These are phyloP conservation scores for Tylopilus sp. DNA, from an alignment of 768 basidiomycete species.

Conservation along the genomic window DNA sequence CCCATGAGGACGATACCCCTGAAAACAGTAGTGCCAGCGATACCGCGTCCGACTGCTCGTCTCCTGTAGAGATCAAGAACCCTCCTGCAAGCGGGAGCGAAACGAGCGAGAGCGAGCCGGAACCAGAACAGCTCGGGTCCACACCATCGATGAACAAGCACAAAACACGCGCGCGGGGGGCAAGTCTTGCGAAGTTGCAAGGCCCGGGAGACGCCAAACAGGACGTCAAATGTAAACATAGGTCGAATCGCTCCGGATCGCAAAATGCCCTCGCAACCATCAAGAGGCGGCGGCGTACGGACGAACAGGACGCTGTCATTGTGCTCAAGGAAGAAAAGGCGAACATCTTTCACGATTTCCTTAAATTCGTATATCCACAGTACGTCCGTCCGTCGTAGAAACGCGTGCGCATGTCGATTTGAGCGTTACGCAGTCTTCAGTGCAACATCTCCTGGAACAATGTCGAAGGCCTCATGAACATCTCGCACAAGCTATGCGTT, in stretches of 20 bases:
- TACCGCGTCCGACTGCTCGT: conserved; percentile 39
- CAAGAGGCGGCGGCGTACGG: conserved; percentile 40
- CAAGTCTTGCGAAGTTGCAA: conserved; percentile 62
- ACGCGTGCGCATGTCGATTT: not conserved
- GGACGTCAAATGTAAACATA: conserved; percentile 25
- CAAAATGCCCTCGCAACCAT: conserved; percentile 39
- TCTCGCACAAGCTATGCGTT: conserved; percentile 85
- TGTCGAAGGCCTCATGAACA: conserved; percentile 87
- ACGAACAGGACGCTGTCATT: conserved; percentile 77
- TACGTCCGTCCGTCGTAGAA: conserved; percentile 35
- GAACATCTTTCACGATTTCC: conserved; percentile 86
- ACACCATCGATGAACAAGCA: conserved; percentile 11
- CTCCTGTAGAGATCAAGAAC: conserved; percentile 38
- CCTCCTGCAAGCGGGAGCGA: conserved; percentile 35
- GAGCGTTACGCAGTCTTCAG: conserved; percentile 52
- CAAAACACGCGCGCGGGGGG: conserved; percentile 42
- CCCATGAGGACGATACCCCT: conserved; percentile 48
- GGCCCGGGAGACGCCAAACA: conserved; percentile 27
- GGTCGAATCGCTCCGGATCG: conserved; percentile 11
- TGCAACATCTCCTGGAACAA: conserved; percentile 96
- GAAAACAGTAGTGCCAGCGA: conserved; percentile 33
- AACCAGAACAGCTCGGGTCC: conserved; percentile 27
- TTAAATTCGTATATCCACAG: conserved; percentile 94
- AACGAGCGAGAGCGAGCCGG: conserved; percentile 35
- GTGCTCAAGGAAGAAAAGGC: conserved; percentile 90